A percentile compares a stretch with the other conserved stretches of the same genome.
phyloP scores from a whole-genome alignment of 1,284 basidiomycete genomes.

The Gymnopus androsaceus region DNA sequence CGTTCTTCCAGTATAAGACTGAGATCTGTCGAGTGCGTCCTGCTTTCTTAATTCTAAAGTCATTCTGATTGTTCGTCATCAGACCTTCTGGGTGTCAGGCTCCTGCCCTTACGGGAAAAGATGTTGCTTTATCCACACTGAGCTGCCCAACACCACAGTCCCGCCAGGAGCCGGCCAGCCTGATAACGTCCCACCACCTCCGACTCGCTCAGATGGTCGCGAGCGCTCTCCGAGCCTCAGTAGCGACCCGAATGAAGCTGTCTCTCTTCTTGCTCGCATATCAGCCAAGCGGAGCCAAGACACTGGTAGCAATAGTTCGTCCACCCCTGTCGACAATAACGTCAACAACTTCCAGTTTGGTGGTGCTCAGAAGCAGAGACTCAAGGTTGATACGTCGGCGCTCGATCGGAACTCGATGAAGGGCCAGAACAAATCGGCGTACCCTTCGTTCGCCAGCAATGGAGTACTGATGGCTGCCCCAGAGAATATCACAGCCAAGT shows the following conservation, averaged over 20 bases:
- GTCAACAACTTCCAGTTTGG: constrained; percentile 49
- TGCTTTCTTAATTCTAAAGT: constrained; percentile 18
- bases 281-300: constrained; percentile 64
- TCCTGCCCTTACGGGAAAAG: constrained; percentile 89
- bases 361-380: constrained; percentile 63
- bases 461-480: constrained; percentile 66
- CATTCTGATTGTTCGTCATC: constrained; percentile 17
- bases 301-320: constrained; percentile 30
- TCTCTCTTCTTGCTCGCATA: constrained; percentile 75
- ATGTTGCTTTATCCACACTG: constrained; percentile 89
- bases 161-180: constrained; percentile 20
- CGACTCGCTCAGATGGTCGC: constrained; percentile 55
- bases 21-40: constrained; percentile 81
- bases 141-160: constrained; percentile 67
- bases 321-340: constrained; percentile 49
- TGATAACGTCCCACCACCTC: constrained; percentile 51
- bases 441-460: constrained; percentile 74
- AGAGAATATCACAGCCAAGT: constrained; percentile 60
- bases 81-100: constrained; percentile 91
- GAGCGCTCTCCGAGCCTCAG: constrained; percentile 70
- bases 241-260: constrained; percentile 75
- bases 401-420: constrained; percentile 61
- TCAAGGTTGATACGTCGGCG: constrained; percentile 72
- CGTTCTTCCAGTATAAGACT: constrained; percentile 74
- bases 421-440: constrained; percentile 78